Evolutionary conservation across 176 grass and related monocot species (phyloP), one percentile per base, ranked within the genome.

Genomic region (Raddia guianensis): DNA sequence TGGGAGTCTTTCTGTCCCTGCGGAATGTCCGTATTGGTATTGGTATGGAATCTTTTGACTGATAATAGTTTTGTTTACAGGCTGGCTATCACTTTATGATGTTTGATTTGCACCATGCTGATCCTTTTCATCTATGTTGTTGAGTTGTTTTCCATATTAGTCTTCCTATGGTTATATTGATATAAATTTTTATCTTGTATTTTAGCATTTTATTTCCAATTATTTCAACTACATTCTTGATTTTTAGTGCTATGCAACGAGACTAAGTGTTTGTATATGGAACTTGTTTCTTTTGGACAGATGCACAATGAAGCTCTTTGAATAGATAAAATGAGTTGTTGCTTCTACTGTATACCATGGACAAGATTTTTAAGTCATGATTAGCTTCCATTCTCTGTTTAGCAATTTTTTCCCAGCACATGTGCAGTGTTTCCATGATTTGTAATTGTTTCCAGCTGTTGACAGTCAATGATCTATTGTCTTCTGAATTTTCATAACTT

Each of bases 11-110:
- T 81, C 87, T 98, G 66, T 87, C 92, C 9, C 61, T 95, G 40
- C 86, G 96, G 80, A 98, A 98, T 89, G 80, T 98, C 9, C 90
- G 92, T 37, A 91, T 98, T 82, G 96, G 96, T 73, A 89, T 93
- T 76, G 96, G 96, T 98, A 95, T 91, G 83, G 44, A 80, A 87
- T 46, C 34, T 54, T 64, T 82, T 54, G 32, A 65, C 33, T 67
- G 74, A 85, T 69, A 76, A 61, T 79, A 73, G 8, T 74, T 68
- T 51, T 78, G 49, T 73, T 86, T 78, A 43, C 55, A 66, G 9
- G 15, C 6, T 63, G 12, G 15, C 74, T 66, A 49, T 52, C 48
- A 18, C 65, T 12, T 43, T 54, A 13, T 51, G 21, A 65, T 83
- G 9, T 32, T 79, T 63, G 53, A 3, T 75, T 81, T 50, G 19